Conservation (phyloP, 2,329 filamentous ascomycete species). For the Nemania diffusa region DNA sequence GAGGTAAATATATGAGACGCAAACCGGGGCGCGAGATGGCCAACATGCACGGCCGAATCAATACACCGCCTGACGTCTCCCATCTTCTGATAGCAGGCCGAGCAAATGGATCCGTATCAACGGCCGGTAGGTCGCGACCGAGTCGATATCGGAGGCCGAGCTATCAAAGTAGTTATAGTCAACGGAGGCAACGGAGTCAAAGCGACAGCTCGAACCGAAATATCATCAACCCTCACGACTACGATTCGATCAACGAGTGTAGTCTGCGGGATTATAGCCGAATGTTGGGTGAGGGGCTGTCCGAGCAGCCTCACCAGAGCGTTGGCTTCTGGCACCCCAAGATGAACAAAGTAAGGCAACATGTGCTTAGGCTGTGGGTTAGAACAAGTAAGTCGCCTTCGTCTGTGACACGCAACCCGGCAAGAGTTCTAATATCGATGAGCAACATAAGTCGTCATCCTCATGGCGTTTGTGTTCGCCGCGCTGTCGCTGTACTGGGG, state of each 20-base stretch:
- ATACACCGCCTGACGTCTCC: conserved; percentile 24
- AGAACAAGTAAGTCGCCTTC: conserved; percentile 38
- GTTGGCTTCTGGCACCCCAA: conserved; percentile 44
- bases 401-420: not conserved
- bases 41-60: conserved; percentile 1
- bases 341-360: conserved; percentile 38
- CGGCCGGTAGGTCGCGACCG: not conserved
- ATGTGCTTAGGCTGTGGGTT: conserved; percentile 39
- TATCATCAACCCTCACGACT: conserved; percentile 23
- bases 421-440: not conserved
- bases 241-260: conserved; percentile 28
- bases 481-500: conserved; percentile 72
- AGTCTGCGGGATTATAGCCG: conserved; percentile 15
- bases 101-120: conserved; percentile 1
- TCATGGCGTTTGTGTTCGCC: conserved; percentile 65
- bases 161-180: conserved; percentile 11
- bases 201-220: conserved; percentile 27
- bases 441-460: conserved; percentile 53
- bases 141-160: conserved; percentile 2
- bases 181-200: conserved; percentile 3
- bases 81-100: conserved; percentile 29
- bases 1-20: not conserved
- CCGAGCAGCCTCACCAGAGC: conserved; percentile 36
- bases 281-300: not conserved
- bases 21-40: not conserved